Percentiles rank a stretch among this genome's conserved stretches.
phyloP scores from a whole-genome alignment of 2,329 filamentous ascomycete species.

The Monosporascus sp. region DNA sequence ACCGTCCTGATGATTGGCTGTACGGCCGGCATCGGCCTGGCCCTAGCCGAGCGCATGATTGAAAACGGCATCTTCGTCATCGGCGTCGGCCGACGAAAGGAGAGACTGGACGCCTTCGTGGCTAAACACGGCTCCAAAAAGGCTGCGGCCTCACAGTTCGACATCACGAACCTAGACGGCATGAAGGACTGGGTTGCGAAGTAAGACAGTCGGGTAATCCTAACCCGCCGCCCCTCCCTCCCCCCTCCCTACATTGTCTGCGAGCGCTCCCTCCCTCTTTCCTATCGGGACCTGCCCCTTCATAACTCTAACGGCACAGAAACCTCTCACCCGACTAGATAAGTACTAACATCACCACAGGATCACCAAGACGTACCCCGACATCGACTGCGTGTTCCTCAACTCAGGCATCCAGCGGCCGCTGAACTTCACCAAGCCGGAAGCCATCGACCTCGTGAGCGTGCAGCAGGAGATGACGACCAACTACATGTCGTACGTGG shows the following conservation, averaged over 20 bases:
- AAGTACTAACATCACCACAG: conserved; percentile 12
- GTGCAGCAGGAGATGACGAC: conserved; percentile 38
- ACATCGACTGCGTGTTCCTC: conserved; percentile 50
- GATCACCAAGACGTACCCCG: conserved; percentile 34
- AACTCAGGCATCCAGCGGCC: conserved; percentile 50
- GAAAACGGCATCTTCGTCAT: conserved; percentile 46
- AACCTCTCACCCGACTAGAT: too few relatives aligned
- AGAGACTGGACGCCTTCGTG: conserved; percentile 45
- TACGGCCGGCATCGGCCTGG: conserved; percentile 22
- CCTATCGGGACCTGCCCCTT: too few relatives aligned
- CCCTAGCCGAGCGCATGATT: conserved; percentile 30
- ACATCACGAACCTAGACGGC: conserved; percentile 35
- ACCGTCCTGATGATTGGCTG: conserved; percentile 23
- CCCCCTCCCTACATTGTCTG: too few relatives aligned
- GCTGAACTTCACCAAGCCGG: conserved; percentile 40
- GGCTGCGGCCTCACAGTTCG: conserved; percentile 34
- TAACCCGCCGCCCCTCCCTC: too few relatives aligned
- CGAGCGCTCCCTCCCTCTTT: too few relatives aligned
- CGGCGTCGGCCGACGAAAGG: conserved; percentile 48
- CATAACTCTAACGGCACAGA: too few relatives aligned
- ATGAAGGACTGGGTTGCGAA: conserved; percentile 35
- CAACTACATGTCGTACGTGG: conserved; percentile 42
- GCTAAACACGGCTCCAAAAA: conserved; percentile 38
- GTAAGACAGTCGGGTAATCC: conserved; percentile 17
- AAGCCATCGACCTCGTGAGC: conserved; percentile 25